phyloP scores from a whole-genome alignment of 352 stramenopile genomes.

The Elongisporangium prolatum region DNA sequence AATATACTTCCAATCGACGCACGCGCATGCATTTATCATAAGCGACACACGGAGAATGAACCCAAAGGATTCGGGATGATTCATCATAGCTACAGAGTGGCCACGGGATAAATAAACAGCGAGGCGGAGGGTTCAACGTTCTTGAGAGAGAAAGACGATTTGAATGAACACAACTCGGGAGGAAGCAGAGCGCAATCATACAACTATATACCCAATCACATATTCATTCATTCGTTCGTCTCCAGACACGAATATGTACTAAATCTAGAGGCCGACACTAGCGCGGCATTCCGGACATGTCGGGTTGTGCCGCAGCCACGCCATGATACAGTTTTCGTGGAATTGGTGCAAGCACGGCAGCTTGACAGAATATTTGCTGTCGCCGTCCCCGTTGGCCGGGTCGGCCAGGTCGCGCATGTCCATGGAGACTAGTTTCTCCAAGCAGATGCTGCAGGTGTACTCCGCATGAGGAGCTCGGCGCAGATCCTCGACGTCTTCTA shows the following conservation, averaged over 20 bases:
- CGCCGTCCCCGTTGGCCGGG: background rate
- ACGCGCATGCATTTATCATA: background rate
- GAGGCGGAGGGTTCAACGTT: background rate
- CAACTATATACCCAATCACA: background rate
- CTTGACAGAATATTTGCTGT: slow-evolving; percentile 27
- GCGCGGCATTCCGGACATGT: slow-evolving; percentile 59
- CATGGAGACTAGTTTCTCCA: slow-evolving; percentile 27
- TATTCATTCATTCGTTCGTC: background rate
- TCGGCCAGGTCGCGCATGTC: slow-evolving; percentile 16
- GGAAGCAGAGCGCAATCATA: background rate
- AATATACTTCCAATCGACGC: too few relatives aligned
- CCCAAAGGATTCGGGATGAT: too few relatives aligned
- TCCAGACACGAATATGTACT: background rate
- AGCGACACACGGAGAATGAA: background rate
- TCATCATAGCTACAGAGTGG: too few relatives aligned
- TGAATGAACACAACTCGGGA: background rate
- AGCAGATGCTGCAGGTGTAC: slow-evolving; percentile 52
- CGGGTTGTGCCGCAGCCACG: slow-evolving; percentile 52
- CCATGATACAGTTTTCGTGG: slow-evolving; percentile 69
- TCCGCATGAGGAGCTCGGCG: slow-evolving; percentile 20
- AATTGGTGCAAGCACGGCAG: slow-evolving; percentile 51
- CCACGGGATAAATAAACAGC: background rate
- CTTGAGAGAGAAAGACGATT: background rate
- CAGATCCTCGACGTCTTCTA: slow-evolving; percentile 45
- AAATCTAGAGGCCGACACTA: slow-evolving; percentile 14